Evolutionary conservation across 441 rosid species (phyloP).

Genomic region (Populus hybrid): DNA sequence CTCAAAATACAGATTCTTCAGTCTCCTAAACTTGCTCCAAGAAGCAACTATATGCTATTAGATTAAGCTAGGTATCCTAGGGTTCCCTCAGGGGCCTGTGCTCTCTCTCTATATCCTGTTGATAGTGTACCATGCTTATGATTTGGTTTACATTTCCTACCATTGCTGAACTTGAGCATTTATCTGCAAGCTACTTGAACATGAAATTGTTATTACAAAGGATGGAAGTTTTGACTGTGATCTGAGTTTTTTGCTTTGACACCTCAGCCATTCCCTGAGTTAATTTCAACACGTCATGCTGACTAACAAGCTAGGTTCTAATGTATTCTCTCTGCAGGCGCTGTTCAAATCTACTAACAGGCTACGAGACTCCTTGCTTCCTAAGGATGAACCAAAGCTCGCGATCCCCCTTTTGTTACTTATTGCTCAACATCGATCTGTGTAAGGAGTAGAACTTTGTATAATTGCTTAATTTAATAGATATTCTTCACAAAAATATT

Average conservation of each 20-base stretch:
- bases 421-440: slow-evolving; percentile 95
- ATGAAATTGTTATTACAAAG: not conserved
- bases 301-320: not conserved
- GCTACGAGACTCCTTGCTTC: slow-evolving; percentile 88
- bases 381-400: slow-evolving; percentile 95
- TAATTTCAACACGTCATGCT: not conserved
- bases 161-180: not conserved
- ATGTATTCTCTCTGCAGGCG: slow-evolving; percentile 57
- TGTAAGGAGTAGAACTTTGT: slow-evolving; percentile 56
- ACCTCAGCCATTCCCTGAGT: not conserved
- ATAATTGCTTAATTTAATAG: slow-evolving; percentile 8
- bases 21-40: not conserved
- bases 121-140: not conserved
- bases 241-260: not conserved
- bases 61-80: not conserved
- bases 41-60: not conserved
- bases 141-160: not conserved
- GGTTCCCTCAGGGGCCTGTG: not conserved
- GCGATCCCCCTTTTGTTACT: slow-evolving; percentile 92
- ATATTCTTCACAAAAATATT: slow-evolving; percentile 3
- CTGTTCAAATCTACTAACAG: slow-evolving; percentile 90
- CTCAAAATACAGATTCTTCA: not conserved
- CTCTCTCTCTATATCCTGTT: not conserved
- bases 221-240: not conserved
- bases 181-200: not conserved